Percentiles rank a stretch among this genome's conserved stretches.
These are phyloP conservation scores for Emericellopsis cladophorae DNA, from an alignment of 2,329 filamentous ascomycete species.

Conservation along the genomic window DNA sequence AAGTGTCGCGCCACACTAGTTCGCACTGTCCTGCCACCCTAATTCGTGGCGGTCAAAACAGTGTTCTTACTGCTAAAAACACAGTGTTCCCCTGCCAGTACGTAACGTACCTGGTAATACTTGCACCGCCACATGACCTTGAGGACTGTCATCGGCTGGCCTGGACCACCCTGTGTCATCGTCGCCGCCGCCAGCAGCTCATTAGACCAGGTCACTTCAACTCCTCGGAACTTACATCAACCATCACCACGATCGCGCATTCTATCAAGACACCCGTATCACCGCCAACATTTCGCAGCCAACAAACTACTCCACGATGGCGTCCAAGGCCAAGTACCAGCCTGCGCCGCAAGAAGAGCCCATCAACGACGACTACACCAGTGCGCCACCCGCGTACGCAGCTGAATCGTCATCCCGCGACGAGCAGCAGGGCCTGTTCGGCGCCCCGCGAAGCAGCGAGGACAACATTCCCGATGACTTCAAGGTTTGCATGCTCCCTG, in stretches of 20 bases:
- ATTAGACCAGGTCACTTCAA: too few relatives aligned
- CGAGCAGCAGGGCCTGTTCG: slow-evolving; percentile 45
- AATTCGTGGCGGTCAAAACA: too few relatives aligned
- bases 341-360: slow-evolving; percentile 79
- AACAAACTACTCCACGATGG: slow-evolving; percentile 34
- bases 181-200: too few relatives aligned
- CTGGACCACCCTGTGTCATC: too few relatives aligned
- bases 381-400: slow-evolving; percentile 72
- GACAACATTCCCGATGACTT: slow-evolving; percentile 96
- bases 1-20: too few relatives aligned
- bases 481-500: slow-evolving; percentile 46
- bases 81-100: too few relatives aligned
- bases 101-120: too few relatives aligned
- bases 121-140: too few relatives aligned
- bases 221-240: neutral
- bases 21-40: too few relatives aligned
- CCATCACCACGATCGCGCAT: neutral
- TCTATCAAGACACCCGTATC: slow-evolving; percentile 1
- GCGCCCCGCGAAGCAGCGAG: slow-evolving; percentile 62
- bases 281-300: neutral
- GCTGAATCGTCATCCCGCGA: slow-evolving; percentile 42
- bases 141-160: neutral
- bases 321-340: slow-evolving; percentile 69
- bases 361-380: slow-evolving; percentile 58
- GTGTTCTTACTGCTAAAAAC: neutral